Base-by-base conservation (phyloP, 2,329 filamentous ascomycete species). In the Fusarium goolgardi region DNA sequence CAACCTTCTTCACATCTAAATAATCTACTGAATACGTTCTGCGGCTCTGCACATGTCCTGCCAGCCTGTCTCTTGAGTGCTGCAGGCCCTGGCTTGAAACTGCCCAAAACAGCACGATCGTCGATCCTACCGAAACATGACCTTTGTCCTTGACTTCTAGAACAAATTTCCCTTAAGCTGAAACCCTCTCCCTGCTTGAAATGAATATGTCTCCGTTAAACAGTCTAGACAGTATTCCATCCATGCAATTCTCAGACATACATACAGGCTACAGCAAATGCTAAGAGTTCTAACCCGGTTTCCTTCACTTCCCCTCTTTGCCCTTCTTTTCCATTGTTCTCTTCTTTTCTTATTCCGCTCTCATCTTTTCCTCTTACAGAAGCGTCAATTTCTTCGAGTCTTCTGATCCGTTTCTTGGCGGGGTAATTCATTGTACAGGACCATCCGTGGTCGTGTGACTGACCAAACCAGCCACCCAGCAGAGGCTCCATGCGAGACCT, bases 401-500 rank as follows among this genome's bases (percentile, higher is more conserved):
- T 69, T 70, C 66, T 73, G 71, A 73, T 71, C 71, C 54, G 25
- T 51, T 63, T 58, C 46, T 39, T 58, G 63, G 71, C 59, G 67
- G 67, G 67, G 65, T 57, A 57, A 46, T 55, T 52, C 59, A 39
- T 53, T 34, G 49, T 60, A 60, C 57, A 65, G 55, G 56, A 40
- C 47, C 54, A 37, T 61, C 31, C 27, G 25, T 54, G 55, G 57
- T 73, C 71, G 71, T 73, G 71, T 73, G 71, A 73, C 71, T 70
- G 69, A 67, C 63, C 69, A 52, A 35, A 56, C 50, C 61, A 69
- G 43, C 59, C 71, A 71, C 69, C 60, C 23, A 31, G 27, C 32
- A 49, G 31, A 47, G n/a, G 50, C 41, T 51, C 45, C 65, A 55
- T 58, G 46, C 52, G 35, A 46, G 37, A 41, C 43, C 40, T 25